Base-by-base conservation (phyloP, 345 rosid species). In the Citrus sp. region DNA sequence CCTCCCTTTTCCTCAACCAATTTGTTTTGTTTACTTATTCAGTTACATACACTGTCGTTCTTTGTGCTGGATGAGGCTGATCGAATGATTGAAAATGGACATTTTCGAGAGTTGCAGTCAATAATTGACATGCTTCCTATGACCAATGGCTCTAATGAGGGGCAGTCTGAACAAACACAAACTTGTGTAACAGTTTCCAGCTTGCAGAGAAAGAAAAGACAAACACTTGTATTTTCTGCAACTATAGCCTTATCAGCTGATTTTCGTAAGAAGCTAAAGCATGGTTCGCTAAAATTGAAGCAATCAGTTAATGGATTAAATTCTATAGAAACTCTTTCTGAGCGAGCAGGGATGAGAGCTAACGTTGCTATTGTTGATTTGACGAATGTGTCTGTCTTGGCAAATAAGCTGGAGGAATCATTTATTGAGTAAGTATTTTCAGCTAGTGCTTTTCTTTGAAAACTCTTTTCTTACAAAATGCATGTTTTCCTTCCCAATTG, bases 11-110 rank as follows among this genome's bases (percentile, higher is more conserved):
- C 67, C 58, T 74, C 14, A 10, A 49, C 58, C n/a, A 61, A 24
- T 46, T 21, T 2, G n/a, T 28, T 63, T 30, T 69, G 77, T 55
- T 56, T 77, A 38, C 72, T 72, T 78, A 78, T 87, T 84, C 97
- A 96, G 99, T 78, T 96, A 72, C 99, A 92, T 87, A 90, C 88
- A 12, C 82, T 96, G 74, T 96, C 99, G 32, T 96, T 96, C 86
- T 96, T 94, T 83, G 98, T 92, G 83, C 85, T 96, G 91, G 99
- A 96, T 83, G 99, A 92, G 89, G 98, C 98, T 77, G 99, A 94
- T 81, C 88, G 97, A 82, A 96, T 96, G 99, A 88, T 92, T 77
- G 98, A 96, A 86, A 90, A 82, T 75, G 99, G 98, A 62, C 99
- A 92, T 87, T 96, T 92, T 82, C 92, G 86, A 34, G 99, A 96